Conservation (phyloP, 2,329 filamentous ascomycete species). For the Sclerotinia nivalis region DNA sequence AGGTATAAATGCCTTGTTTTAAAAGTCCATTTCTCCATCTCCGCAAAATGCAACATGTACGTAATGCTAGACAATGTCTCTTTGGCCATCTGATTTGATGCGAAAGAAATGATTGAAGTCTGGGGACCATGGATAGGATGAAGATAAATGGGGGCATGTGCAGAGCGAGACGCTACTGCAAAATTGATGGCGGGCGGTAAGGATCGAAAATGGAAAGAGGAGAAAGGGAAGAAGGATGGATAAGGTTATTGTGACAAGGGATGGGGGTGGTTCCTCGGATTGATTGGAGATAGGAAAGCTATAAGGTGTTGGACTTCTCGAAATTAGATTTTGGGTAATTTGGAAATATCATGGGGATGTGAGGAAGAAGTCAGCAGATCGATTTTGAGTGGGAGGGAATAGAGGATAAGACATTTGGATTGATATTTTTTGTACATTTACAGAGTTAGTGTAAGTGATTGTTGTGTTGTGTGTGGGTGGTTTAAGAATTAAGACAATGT, state of each 20-base stretch:
- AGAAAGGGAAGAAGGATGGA: neutral
- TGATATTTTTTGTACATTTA: neutral
- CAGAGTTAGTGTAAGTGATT: no score
- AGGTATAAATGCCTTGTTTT: neutral
- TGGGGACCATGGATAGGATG: neutral
- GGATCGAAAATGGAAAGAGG: neutral
- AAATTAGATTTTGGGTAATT: neutral
- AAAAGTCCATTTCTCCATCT: neutral
- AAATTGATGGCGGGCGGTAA: constrained; percentile 20
- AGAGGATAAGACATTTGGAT: neutral
- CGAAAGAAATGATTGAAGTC: neutral
- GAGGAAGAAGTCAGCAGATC: constrained; percentile 9
- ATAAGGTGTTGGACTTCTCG: neutral
- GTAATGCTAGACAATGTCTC: constrained; percentile 14
- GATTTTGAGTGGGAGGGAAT: neutral
- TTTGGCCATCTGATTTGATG: neutral
- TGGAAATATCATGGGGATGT: neutral
- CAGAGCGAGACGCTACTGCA: constrained; percentile 20
- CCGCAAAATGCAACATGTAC: constrained; percentile 1
- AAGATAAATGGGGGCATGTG: neutral
- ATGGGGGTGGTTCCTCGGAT: neutral
- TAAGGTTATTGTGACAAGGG: constrained; percentile 8
- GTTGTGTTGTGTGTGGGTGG: no score
- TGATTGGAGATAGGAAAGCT: neutral
- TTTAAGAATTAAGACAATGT: constrained; percentile 1